Evolutionary conservation across 2,329 filamentous ascomycete genomes (phyloP).

Genomic region (Orbilia quercus): DNA sequence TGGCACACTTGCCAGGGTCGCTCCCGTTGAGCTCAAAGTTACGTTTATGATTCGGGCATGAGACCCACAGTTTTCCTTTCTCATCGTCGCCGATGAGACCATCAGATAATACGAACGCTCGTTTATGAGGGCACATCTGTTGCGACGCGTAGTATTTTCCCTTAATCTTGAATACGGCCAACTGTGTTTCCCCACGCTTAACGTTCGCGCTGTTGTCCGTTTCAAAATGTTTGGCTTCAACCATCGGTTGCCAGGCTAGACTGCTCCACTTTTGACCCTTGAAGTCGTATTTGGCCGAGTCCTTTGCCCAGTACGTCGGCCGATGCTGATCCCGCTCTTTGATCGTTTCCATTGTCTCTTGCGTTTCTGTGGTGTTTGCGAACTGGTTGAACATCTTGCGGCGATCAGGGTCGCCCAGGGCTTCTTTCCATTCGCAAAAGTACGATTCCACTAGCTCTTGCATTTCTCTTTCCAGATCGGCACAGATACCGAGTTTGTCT

Average conservation of each 20-base stretch:
- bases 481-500: slow-evolving; percentile 86
- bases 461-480: slow-evolving; percentile 88
- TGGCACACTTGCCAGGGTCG: slow-evolving; percentile 76
- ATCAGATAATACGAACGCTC: slow-evolving; percentile 87
- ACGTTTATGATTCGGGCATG: slow-evolving; percentile 88
- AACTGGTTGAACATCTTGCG: slow-evolving; percentile 82
- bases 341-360: slow-evolving; percentile 76
- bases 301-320: slow-evolving; percentile 81
- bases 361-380: slow-evolving; percentile 79
- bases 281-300: slow-evolving; percentile 77
- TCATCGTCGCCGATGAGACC: slow-evolving; percentile 77
- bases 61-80: slow-evolving; percentile 79
- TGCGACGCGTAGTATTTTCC: slow-evolving; percentile 86
- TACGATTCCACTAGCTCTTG: slow-evolving; percentile 81
- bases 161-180: slow-evolving; percentile 84
- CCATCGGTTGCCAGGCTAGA: slow-evolving; percentile 81
- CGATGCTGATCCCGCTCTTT: slow-evolving; percentile 77
- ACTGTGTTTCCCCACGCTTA: slow-evolving; percentile 87
- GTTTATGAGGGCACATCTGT: slow-evolving; percentile 95
- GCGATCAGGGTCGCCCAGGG: slow-evolving; percentile 75
- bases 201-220: slow-evolving; percentile 75
- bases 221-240: slow-evolving; percentile 76
- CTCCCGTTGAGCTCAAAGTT: slow-evolving; percentile 80
- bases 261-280: slow-evolving; percentile 73
- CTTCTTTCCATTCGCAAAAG: slow-evolving; percentile 93